Evolutionary conservation across 1,139 yeast genomes (phyloP).

Genomic region (Candida buenavistaensis): DNA sequence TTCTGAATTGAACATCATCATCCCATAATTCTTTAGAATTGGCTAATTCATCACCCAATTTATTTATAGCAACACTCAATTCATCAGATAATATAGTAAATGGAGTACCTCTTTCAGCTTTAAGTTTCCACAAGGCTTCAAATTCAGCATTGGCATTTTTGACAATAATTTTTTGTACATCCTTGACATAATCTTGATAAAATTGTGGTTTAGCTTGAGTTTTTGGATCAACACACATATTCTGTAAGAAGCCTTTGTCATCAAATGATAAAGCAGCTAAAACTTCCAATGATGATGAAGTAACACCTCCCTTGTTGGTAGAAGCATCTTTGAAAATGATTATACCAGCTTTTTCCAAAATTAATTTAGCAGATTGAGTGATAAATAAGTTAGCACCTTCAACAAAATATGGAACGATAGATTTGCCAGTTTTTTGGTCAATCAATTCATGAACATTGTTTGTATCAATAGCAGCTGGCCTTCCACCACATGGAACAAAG

Average conservation of each 20-base stretch:
- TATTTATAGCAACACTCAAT: slow-evolving; percentile 82
- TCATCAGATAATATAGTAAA: slow-evolving; percentile 82
- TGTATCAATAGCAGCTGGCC: slow-evolving; percentile 94
- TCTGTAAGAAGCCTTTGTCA: slow-evolving; percentile 72
- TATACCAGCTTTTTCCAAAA: slow-evolving; percentile 84
- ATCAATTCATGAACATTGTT: slow-evolving; percentile 75
- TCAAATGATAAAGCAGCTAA: slow-evolving; percentile 91
- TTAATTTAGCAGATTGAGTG: slow-evolving; percentile 89
- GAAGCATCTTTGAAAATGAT: slow-evolving; percentile 93
- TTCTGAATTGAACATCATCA: slow-evolving; percentile 74
- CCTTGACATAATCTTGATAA: slow-evolving; percentile 77
- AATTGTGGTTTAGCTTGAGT: slow-evolving; percentile 64
- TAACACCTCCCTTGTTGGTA: slow-evolving; percentile 97
- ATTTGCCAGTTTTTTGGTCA: slow-evolving; percentile 73
- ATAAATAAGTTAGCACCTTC: slow-evolving; percentile 97
- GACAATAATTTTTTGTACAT: slow-evolving; percentile 76
- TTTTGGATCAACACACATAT: slow-evolving; percentile 68
- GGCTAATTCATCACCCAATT: slow-evolving; percentile 85
- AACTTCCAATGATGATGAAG: slow-evolving; percentile 94
- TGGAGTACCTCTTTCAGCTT: slow-evolving; percentile 64
- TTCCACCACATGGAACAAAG: slow-evolving; percentile 98
- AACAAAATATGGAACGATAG: slow-evolving; percentile 82
- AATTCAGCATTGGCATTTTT: slow-evolving; percentile 83
- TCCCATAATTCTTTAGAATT: slow-evolving; percentile 83
- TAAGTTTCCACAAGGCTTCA: slow-evolving; percentile 81